A percentile compares a stretch with the other conserved stretches of the same genome.
Evolutionary conservation across 306 rosid species (phyloP).

Genomic region (Vicia faba): DNA sequence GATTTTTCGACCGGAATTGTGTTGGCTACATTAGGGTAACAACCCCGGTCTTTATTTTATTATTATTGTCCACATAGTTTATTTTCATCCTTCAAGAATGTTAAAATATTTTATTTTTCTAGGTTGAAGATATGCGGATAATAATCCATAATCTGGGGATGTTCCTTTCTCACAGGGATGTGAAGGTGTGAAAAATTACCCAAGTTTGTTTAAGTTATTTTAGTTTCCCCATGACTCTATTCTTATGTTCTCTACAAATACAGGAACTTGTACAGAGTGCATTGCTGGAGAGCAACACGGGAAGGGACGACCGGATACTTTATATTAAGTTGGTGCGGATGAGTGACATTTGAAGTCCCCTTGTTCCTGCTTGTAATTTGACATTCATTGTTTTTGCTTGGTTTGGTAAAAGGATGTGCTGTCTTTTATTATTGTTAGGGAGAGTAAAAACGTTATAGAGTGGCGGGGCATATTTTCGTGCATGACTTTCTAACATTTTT

Average conservation of each 20-base stretch:
- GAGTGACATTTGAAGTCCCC: conserved; percentile 43
- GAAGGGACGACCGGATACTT: conserved; percentile 88
- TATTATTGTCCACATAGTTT: background rate
- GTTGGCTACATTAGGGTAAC: conserved; percentile 86
- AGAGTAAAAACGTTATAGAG: background rate
- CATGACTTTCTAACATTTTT: background rate
- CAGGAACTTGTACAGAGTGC: conserved; percentile 99
- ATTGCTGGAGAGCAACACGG: conserved; percentile 90
- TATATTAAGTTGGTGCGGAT: conserved; percentile 83
- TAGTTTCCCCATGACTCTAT: background rate
- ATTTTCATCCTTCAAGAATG: background rate
- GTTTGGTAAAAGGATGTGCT: background rate
- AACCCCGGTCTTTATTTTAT: background rate
- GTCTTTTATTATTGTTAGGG: background rate
- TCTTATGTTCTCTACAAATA: conserved; percentile 27
- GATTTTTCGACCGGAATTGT: conserved; percentile 84
- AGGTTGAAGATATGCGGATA: conserved; percentile 97
- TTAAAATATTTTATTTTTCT: conserved; percentile 35
- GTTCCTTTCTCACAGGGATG: conserved; percentile 93
- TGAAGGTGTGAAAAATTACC: conserved; percentile 59
- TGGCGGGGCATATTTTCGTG: background rate
- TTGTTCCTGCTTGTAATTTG: background rate
- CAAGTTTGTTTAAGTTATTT: background rate
- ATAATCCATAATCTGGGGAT: conserved; percentile 81
- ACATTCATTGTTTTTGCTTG: background rate